phyloP scores from a whole-genome alignment of 176 grass and related monocot genomes.

The Bonia amplexicaulis region DNA sequence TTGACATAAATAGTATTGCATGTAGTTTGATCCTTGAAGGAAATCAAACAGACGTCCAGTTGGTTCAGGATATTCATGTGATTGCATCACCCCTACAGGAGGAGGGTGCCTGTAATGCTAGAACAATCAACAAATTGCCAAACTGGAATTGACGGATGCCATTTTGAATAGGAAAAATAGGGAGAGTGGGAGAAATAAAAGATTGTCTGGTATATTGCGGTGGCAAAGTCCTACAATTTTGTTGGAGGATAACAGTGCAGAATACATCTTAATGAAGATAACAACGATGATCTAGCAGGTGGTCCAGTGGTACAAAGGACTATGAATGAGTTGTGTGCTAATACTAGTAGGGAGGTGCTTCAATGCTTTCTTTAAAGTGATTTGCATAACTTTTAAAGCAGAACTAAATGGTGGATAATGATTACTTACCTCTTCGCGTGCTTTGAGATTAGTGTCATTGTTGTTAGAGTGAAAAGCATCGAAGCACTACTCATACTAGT shows the following conservation, averaged over 20 bases:
- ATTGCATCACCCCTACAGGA: background rate
- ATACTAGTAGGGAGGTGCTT: background rate
- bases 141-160: background rate
- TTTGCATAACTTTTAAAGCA: too few species aligned
- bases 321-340: background rate
- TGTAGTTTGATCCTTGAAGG: constrained; percentile 19
- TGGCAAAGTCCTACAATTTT: background rate
- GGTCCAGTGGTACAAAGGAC: background rate
- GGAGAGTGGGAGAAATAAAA: background rate
- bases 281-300: background rate
- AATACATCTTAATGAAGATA: background rate
- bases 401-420: too few species aligned
- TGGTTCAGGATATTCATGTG: background rate
- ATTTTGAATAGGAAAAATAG: background rate
- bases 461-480: too few species aligned
- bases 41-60: background rate
- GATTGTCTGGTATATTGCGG: background rate
- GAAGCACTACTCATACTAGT: background rate
- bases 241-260: background rate
- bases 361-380: too few species aligned
- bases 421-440: too few species aligned
- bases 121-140: background rate
- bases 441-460: too few species aligned
- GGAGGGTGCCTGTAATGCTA: background rate
- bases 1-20: constrained; percentile 1